Evolutionary conservation across 805 yeast species (phyloP).

Genomic region (Pichia rugopelliculosa): DNA sequence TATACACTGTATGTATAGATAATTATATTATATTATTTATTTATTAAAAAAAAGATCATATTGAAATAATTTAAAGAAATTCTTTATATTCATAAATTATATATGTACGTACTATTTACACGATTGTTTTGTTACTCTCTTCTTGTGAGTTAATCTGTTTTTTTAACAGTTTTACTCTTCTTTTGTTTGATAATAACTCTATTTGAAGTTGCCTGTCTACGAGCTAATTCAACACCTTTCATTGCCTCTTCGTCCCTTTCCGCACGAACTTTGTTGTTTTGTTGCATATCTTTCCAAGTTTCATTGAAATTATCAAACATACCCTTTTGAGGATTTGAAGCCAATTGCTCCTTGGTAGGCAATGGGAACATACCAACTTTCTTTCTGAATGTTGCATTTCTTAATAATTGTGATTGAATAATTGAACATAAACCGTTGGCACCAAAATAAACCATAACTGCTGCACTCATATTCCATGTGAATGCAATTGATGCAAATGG

Average conservation of each 20-base stretch:
- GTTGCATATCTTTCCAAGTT: slow-evolving; percentile 27
- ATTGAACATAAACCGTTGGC: slow-evolving; percentile 72
- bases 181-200: slow-evolving; percentile 25
- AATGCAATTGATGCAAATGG: slow-evolving; percentile 84
- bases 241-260: slow-evolving; percentile 21
- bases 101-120: background rate
- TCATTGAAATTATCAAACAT: slow-evolving; percentile 26
- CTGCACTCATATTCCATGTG: slow-evolving; percentile 81
- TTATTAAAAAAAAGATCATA: background rate
- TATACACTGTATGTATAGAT: background rate
- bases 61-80: background rate
- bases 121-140: background rate
- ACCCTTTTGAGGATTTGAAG: slow-evolving; percentile 24
- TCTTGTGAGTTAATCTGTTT: background rate
- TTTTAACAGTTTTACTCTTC: slow-evolving; percentile 9
- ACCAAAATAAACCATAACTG: slow-evolving; percentile 78
- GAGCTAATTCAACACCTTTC: slow-evolving; percentile 24
- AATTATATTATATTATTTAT: background rate
- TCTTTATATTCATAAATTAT: background rate
- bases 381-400: slow-evolving; percentile 51
- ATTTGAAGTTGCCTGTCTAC: slow-evolving; percentile 19
- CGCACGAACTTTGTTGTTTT: slow-evolving; percentile 20
- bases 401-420: slow-evolving; percentile 60
- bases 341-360: slow-evolving; percentile 23
- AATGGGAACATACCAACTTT: slow-evolving; percentile 48